Base-by-base conservation (phyloP, 768 basidiomycete genomes). In the Tulasnella sp. region DNA sequence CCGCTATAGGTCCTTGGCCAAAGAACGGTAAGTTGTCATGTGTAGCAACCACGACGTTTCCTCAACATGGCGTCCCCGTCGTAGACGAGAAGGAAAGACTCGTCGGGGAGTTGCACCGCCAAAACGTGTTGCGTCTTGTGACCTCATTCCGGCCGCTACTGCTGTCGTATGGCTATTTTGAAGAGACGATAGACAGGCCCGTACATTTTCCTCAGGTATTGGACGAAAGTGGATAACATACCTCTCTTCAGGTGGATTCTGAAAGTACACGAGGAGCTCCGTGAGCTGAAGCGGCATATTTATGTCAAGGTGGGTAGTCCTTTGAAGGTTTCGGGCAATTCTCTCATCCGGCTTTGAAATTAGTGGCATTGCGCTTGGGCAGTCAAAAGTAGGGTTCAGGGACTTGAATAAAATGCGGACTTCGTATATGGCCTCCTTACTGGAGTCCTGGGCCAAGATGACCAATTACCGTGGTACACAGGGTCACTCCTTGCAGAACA, bases 131-230 rank as follows among this genome's bases (percentile, higher is more conserved):
- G 8, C 44, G 18, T 27, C 16, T 79, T 42, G 36, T 74, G 42
- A 27, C 2, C 42, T 48, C 71, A 21, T 34, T 79, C 40, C 71
- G 73, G 12, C 78, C 78, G 27, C 68, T 79, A 9, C 21, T 79
- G 38, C 42, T 79, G 2, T 16, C 78, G 8, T 40, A 74, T 39
- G 78, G 78, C 9, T 79, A 79, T 39, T 79, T 79, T 34, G 71
- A 38, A 21, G 71, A 79, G 24, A 74, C 73, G 10, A 39, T 79
- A 21, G 78, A 79, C 71, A 38, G 18, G 42, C n/a, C 3, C 21
- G 52, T 52, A 7, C 52, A 24, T 52, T 0, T n/a, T 52, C 21
- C 52, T 44, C 0, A 10, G 7, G 5, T 52, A 5, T 52, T 8
- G 24, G 52, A n/a, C n/a, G 39, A n/a, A 6, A n/a, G n/a, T 4